Evolutionary conservation across 2,329 filamentous ascomycete species (phyloP), one percentile per base, ranked within the genome.

Genomic region (Beauveria scarabaeidicola): DNA sequence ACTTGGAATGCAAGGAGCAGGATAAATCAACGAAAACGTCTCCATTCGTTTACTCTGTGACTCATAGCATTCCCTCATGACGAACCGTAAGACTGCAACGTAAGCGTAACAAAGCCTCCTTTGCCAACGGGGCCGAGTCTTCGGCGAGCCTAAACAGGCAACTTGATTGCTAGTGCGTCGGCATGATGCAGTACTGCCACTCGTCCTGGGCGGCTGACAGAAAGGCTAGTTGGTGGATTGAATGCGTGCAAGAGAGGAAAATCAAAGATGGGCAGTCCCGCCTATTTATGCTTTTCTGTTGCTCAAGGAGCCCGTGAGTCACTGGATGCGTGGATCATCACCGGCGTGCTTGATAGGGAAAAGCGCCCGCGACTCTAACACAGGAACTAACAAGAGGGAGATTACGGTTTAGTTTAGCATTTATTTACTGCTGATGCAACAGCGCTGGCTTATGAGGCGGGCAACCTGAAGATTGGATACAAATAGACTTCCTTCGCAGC

Each of bases 281-380:
- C 58, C 58, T 58, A 56, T 61, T 61, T 61, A 61, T 61, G 50
- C 47, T 61, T 61, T 58, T 48, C 50, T 32, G 43, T 2, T 61
- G 55, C 6, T 17, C 9, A 19, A 2, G 10, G 17, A 4, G 40
- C 25, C 36, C 43, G 41, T 61, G 59, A 61, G 52, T 61, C 59
- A 61, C 50, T 25, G 15, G 21, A n/a, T 15, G 52, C 44, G 32
- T 17, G 10, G 58, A 60, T 60, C 51, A 11, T 50, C 44, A 21
- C 5, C 58, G 58, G 59, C 47, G 48, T 61, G 59, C 52, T 52
- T n/a, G 19, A 38, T 56, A 19, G 11, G 52, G 53, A 40, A 57
- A 38, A 27, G 53, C 47, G 59, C 29, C 47, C 5, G 52, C 27
- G 10, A 23, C 25, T 21, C 19, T 21, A 21, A 6, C 10, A 21